Conservation (phyloP, 176 grass and related monocot genomes). For the Paspalum notatum region DNA sequence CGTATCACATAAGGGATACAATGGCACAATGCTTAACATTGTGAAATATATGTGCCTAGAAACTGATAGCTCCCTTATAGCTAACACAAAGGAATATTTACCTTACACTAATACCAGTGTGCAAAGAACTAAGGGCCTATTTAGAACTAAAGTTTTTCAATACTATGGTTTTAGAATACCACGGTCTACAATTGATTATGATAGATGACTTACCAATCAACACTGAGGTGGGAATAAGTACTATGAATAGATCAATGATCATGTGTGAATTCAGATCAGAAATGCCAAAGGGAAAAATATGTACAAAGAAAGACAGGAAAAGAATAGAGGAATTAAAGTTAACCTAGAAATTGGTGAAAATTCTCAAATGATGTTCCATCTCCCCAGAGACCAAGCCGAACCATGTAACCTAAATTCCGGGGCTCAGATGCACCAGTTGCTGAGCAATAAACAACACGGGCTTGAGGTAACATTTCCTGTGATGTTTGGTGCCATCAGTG, state of each 20-base stretch:
- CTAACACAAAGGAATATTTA: neutral
- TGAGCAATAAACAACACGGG: constrained; percentile 91
- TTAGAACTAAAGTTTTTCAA: too few relatives aligned
- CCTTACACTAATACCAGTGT: constrained; percentile 8
- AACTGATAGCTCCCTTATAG: neutral
- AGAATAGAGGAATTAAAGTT: constrained; percentile 29
- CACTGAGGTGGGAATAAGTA: neutral
- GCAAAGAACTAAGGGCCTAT: neutral
- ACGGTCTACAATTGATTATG: neutral
- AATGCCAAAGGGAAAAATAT: constrained; percentile 18
- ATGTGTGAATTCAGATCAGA: constrained; percentile 19
- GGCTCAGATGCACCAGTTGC: constrained; percentile 97
- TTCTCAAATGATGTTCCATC: constrained; percentile 75
- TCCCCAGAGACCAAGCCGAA: constrained; percentile 93
- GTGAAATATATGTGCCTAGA: neutral
- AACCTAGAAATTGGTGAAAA: constrained; percentile 86
- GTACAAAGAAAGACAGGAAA: neutral
- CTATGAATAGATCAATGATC: neutral
- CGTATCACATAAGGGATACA: neutral
- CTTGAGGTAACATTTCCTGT: constrained; percentile 73
- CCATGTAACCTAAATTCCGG: constrained; percentile 95
- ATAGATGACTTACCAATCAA: neutral
- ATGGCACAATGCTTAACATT: neutral
- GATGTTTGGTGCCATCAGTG: constrained; percentile 23
- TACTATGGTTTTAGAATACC: too few relatives aligned